Base-by-base conservation (phyloP, 2,329 filamentous ascomycete species). In the Calonectria crousiana region DNA sequence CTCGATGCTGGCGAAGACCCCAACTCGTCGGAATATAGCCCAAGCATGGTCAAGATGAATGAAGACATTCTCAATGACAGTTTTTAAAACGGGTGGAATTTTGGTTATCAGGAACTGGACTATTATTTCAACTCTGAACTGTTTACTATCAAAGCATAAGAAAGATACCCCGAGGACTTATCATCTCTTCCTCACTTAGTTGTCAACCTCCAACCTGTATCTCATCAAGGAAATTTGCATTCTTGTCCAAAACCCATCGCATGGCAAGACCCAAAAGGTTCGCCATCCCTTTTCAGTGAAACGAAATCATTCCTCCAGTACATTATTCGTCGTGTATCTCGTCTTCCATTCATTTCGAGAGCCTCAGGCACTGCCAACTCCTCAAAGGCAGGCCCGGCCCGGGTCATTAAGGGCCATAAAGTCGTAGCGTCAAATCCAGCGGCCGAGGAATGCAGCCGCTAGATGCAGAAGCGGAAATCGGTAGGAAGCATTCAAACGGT, bases 1-100 rank as follows among this genome's bases (percentile, higher is more conserved):
- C 85, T 94, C 53, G 95, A 94, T 52, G 95, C 95, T 5, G 95
- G 95, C 3, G 93, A 90, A 6, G 89, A 91, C 69, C 82, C 81
- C 6, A 88, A 89, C 68, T 88, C 87, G 30, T 86, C 86, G 2
- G 90, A 92, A 80, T 90, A 92, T 79, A 93, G 91, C 77, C 92
- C 92, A 4, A 92, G 90, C 0, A 89, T 93, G 86, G 90, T 93
- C 53, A 92, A 91, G 84, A 91, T 92, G 89, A 92, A 89, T 76
- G 86, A 91, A 67, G 87, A 92, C 78, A 88, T 92, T 60, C 82
- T 92, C 56, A 88, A 93, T 77, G 90, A 93, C 78, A 92, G 90
- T 28, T 93, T 93, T 78, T 93, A 84, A 76, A 28, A 38, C 18
- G n/a, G 28, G 47, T 36, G 26, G 47, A 47, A 9, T 26, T n/a